These are phyloP conservation scores for Boletus semigastroideus DNA, from an alignment of 1,284 basidiomycete species.

Conservation along the genomic window DNA sequence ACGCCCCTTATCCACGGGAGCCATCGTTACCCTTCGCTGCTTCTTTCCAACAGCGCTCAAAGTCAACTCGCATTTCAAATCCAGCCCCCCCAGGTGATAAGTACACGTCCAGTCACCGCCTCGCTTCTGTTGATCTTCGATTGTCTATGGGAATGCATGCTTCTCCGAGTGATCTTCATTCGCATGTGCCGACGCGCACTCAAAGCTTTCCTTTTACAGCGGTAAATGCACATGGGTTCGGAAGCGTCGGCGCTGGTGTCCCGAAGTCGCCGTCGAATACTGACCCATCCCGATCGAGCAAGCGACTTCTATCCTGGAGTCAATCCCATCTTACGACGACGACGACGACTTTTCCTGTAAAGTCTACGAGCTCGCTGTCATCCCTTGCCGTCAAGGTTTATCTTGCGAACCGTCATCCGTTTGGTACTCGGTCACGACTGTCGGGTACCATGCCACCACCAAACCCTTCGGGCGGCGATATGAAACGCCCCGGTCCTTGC, in stretches of 20 bases:
- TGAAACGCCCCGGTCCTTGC: slow-evolving; percentile 3
- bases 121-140: slow-evolving; percentile 23
- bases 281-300: slow-evolving; percentile 5
- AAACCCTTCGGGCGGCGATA: background rate
- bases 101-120: slow-evolving; percentile 11
- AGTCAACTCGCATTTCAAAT: slow-evolving; percentile 6
- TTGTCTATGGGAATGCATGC: slow-evolving; percentile 8
- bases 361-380: background rate
- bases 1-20: background rate
- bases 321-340: background rate
- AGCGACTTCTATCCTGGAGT: slow-evolving; percentile 17
- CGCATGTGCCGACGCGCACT: slow-evolving; percentile 5
- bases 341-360: background rate
- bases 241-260: background rate
- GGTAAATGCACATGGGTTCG: background rate
- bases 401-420: background rate
- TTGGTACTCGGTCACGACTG: background rate
- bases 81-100: slow-evolving; percentile 16
- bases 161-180: slow-evolving; percentile 28
- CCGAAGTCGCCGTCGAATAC: slow-evolving; percentile 12
- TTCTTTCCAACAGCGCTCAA: slow-evolving; percentile 4
- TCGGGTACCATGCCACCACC: slow-evolving; percentile 1
- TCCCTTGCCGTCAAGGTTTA: background rate
- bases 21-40: background rate
- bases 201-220: slow-evolving; percentile 12